Percentiles rank a stretch among this genome's conserved stretches.
Conservation (phyloP, 345 rosid genomes). For the Draba incana region DNA sequence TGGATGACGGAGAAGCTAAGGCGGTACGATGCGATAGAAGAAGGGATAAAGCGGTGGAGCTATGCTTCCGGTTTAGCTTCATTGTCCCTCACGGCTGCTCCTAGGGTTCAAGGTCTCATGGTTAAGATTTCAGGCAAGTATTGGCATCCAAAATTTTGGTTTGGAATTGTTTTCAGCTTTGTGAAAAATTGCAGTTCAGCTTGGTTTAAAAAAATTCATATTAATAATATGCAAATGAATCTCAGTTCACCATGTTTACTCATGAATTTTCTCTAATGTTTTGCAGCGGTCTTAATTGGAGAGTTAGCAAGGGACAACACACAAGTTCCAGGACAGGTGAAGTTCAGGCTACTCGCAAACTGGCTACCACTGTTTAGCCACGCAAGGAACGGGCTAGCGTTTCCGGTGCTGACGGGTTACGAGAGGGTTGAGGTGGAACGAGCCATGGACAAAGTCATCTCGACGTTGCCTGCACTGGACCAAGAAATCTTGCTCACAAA, state of each 20-base stretch:
- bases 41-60: constrained; percentile 76
- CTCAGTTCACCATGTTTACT: not conserved
- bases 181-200: too few relatives aligned
- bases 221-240: too few relatives aligned
- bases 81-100: constrained; percentile 56
- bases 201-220: too few relatives aligned
- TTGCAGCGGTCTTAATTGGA: constrained; percentile 56
- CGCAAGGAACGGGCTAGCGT: constrained; percentile 58
- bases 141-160: not conserved
- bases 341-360: constrained; percentile 58
- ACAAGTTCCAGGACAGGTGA: constrained; percentile 52
- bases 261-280: not conserved
- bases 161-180: too few relatives aligned
- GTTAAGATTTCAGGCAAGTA: constrained; percentile 63
- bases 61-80: constrained; percentile 66
- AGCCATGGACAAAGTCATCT: constrained; percentile 61
- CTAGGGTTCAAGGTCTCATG: constrained; percentile 69
- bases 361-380: constrained; percentile 74
- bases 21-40: constrained; percentile 56
- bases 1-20: constrained; percentile 66
- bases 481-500: constrained; percentile 71
- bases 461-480: constrained; percentile 55
- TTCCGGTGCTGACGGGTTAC: constrained; percentile 56
- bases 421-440: constrained; percentile 68
- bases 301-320: constrained; percentile 50